Conservation (phyloP, 192 early-diverging fungal species). For the Coemansia umbellata region DNA sequence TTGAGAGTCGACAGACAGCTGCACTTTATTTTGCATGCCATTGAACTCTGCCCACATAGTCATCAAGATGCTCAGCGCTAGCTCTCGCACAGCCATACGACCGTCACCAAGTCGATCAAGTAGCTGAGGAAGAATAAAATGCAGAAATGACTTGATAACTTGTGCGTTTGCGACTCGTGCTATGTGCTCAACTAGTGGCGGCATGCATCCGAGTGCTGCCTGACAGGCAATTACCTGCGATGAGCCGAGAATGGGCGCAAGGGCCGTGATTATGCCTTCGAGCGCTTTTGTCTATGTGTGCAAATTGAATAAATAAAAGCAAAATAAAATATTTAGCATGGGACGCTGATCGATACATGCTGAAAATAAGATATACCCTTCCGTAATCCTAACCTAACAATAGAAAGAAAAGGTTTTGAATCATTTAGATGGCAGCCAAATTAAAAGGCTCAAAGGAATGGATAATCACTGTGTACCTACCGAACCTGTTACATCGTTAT, state of each 20-base stretch:
- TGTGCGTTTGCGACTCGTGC: slow-evolving; percentile 11
- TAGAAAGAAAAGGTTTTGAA: no score
- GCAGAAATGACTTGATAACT: slow-evolving; percentile 24
- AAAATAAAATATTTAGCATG: no score
- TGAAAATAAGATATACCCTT: no score
- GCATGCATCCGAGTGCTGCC: slow-evolving; percentile 36
- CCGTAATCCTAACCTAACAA: no score
- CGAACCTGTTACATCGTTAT: slow-evolving; percentile 11
- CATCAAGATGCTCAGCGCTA: slow-evolving; percentile 31
- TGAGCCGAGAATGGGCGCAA: slow-evolving; percentile 39
- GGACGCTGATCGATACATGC: no score
- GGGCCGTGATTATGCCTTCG: slow-evolving; percentile 32
- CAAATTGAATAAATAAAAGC: neutral
- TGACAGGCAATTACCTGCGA: slow-evolving; percentile 49
- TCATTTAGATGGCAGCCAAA: no score
- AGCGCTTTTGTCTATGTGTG: slow-evolving; percentile 31
- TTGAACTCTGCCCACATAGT: slow-evolving; percentile 34
- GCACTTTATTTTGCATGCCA: slow-evolving; percentile 5
- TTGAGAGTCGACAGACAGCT: neutral
- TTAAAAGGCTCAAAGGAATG: no score
- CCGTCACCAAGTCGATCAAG: slow-evolving; percentile 48
- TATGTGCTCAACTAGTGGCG: slow-evolving; percentile 28
- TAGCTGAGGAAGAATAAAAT: slow-evolving; percentile 39
- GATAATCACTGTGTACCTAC: slow-evolving; percentile 32
- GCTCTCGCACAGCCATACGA: slow-evolving; percentile 41